phyloP scores from a whole-genome alignment of 495 filamentous ascomycete genomes.

The Letharia columbiana region DNA sequence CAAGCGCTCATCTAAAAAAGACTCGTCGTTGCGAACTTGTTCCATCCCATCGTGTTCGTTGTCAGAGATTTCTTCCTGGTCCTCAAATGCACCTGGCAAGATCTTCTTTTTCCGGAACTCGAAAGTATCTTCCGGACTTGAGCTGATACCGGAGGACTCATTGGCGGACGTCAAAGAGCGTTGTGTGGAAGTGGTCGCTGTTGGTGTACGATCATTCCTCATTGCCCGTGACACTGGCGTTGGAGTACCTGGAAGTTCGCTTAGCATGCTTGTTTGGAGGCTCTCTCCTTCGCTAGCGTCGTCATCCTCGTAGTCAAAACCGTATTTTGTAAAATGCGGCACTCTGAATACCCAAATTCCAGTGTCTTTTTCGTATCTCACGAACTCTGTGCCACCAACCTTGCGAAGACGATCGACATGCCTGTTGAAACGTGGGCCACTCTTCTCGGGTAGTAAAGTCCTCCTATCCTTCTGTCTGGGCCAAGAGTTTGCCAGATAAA shows the following conservation, averaged over 20 bases:
- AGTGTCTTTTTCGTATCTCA: slow-evolving; percentile 63
- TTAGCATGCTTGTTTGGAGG: slow-evolving; percentile 47
- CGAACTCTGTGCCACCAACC: slow-evolving; percentile 70
- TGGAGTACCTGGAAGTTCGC: slow-evolving; percentile 51
- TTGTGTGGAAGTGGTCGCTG: slow-evolving; percentile 28
- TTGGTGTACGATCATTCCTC: slow-evolving; percentile 23
- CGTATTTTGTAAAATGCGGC: slow-evolving; percentile 92
- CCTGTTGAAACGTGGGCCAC: slow-evolving; percentile 55
- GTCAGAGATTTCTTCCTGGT: slow-evolving; percentile 34
- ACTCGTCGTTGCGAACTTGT: slow-evolving; percentile 41
- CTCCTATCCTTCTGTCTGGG: slow-evolving; percentile 61
- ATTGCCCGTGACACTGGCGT: slow-evolving; percentile 43
- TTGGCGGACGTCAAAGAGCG: slow-evolving; percentile 27
- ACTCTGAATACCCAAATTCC: slow-evolving; percentile 89
- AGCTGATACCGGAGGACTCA: slow-evolving; percentile 40
- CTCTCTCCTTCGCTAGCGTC: slow-evolving; percentile 52
- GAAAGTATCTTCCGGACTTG: slow-evolving; percentile 66
- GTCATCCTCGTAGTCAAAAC: slow-evolving; percentile 78
- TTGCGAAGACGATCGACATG: slow-evolving; percentile 74
- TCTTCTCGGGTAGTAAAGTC: slow-evolving; percentile 44
- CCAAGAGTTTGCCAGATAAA: slow-evolving; percentile 82
- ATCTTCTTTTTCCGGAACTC: slow-evolving; percentile 66
- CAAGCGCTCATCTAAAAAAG: slow-evolving; percentile 88
- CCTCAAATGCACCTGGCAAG: slow-evolving; percentile 72
- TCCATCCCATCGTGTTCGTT: slow-evolving; percentile 39